Conservation (phyloP, 2,329 filamentous ascomycete genomes). For the Penicillium sp. region DNA sequence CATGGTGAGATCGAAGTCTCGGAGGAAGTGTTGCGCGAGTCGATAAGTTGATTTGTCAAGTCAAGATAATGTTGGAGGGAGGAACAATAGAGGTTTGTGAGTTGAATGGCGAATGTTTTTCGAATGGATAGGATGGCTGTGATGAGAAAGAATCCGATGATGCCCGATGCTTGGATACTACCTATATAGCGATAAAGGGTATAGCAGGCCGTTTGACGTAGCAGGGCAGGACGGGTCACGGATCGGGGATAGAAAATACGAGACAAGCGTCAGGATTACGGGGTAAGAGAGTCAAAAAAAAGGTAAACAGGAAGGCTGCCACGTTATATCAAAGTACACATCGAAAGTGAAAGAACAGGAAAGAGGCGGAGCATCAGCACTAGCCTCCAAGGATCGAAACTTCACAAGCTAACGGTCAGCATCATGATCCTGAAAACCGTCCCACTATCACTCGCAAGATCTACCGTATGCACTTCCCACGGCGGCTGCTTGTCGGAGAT, state of each 20-base stretch:
- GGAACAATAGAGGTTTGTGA: background rate
- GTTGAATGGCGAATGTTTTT: background rate
- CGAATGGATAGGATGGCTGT: background rate
- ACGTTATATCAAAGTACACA: background rate
- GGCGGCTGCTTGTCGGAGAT: background rate
- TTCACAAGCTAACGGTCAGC: background rate
- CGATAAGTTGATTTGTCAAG: background rate
- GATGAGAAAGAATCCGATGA: background rate
- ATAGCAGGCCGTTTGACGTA: background rate
- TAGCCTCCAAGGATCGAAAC: background rate
- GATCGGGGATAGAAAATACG: background rate
- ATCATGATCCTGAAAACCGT: background rate
- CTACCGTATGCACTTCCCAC: background rate
- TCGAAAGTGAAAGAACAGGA: background rate
- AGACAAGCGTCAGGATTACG: background rate
- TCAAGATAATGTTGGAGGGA: background rate
- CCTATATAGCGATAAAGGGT: background rate
- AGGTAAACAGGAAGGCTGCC: background rate
- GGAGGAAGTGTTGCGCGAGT: background rate
- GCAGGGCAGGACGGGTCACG: background rate
- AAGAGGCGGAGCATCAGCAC: background rate
- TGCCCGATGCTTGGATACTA: background rate
- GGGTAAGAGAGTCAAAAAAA: background rate
- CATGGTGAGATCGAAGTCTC: conserved; percentile 7
- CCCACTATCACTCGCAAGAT: background rate